Conservation (phyloP, 1,284 basidiomycete genomes). For the Trametes pubescens region DNA sequence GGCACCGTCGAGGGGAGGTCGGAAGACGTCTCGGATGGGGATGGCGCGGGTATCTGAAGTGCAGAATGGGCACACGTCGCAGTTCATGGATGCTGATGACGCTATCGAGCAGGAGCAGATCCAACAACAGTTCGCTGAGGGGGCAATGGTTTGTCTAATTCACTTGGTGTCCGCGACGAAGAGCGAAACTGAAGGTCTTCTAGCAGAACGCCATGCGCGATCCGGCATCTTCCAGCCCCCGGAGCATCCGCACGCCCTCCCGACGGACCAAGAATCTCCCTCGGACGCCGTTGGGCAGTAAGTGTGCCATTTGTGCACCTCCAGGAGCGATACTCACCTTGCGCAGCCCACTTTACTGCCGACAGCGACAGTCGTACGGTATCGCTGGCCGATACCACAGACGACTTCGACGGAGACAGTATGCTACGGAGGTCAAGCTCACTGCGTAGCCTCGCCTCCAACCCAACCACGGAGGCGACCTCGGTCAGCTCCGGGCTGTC, state of each 20-base stretch:
- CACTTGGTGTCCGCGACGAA: constrained; percentile 24
- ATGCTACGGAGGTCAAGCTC: constrained; percentile 55
- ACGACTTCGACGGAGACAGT: constrained; percentile 52
- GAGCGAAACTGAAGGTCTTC: not conserved
- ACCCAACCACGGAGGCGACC: constrained; percentile 57
- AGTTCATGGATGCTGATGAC: constrained; percentile 93
- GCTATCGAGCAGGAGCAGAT: constrained; percentile 87
- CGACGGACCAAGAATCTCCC: constrained; percentile 56
- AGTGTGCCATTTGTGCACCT: constrained; percentile 3
- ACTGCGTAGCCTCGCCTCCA: constrained; percentile 56
- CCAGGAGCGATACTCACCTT: not conserved
- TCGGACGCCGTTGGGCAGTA: constrained; percentile 42
- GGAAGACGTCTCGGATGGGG: constrained; percentile 44
- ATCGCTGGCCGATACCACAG: constrained; percentile 37
- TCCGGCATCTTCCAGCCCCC: constrained; percentile 64
- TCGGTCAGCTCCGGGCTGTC: constrained; percentile 57
- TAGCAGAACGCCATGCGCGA: constrained; percentile 62
- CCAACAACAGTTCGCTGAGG: constrained; percentile 80
- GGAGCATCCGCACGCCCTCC: constrained; percentile 67
- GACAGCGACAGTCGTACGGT: constrained; percentile 28
- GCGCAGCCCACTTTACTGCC: constrained; percentile 29
- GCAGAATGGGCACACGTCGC: constrained; percentile 69
- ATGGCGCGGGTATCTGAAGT: constrained; percentile 51
- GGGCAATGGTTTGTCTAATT: constrained; percentile 60
- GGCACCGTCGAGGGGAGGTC: constrained; percentile 43